A percentile compares a stretch with the other conserved stretches of the same genome.
These are phyloP conservation scores for Penicillium lagena DNA, from an alignment of 495 filamentous ascomycete species.

Conservation along the genomic window DNA sequence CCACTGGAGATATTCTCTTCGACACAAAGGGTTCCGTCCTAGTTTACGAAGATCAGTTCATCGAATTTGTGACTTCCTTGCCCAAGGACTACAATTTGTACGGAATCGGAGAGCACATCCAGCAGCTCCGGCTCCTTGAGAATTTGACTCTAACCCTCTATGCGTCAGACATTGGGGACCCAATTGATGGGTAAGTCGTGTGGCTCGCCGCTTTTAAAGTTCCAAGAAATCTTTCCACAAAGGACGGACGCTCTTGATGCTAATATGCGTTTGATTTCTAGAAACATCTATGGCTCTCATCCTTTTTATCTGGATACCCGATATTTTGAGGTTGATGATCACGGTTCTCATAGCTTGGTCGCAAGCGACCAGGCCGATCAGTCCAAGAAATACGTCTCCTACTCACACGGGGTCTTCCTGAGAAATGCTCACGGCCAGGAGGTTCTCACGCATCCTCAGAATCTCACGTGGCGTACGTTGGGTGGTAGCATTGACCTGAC, in stretches of 20 bases:
- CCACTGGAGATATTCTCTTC: slow-evolving; percentile 44
- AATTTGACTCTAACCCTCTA: slow-evolving; percentile 57
- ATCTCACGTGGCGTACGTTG: slow-evolving; percentile 62
- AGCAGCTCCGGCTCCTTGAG: slow-evolving; percentile 39
- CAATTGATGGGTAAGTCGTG: slow-evolving; percentile 24
- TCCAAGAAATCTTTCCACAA: no score
- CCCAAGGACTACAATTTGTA: slow-evolving; percentile 52
- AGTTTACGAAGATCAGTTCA: slow-evolving; percentile 51
- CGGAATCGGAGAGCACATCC: slow-evolving; percentile 48
- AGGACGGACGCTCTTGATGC: no score
- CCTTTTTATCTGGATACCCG: slow-evolving; percentile 50
- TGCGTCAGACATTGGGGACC: slow-evolving; percentile 55
- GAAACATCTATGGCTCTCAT: slow-evolving; percentile 48
- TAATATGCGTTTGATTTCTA: slow-evolving; percentile 4
- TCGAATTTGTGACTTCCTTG: slow-evolving; percentile 42
- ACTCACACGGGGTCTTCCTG: slow-evolving; percentile 47
- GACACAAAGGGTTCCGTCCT: slow-evolving; percentile 40
- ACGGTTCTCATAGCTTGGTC: slow-evolving; percentile 43
- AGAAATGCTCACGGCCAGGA: slow-evolving; percentile 65
- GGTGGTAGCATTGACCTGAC: slow-evolving; percentile 51
- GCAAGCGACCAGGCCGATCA: slow-evolving; percentile 41
- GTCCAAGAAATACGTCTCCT: slow-evolving; percentile 42
- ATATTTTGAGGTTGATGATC: slow-evolving; percentile 41
- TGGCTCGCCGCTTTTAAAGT: no score
- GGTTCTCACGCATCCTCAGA: slow-evolving; percentile 52